Evolutionary conservation across 306 rosid species (phyloP), one percentile per base, ranked within the genome.

Genomic region (Lathyrus aphaca): DNA sequence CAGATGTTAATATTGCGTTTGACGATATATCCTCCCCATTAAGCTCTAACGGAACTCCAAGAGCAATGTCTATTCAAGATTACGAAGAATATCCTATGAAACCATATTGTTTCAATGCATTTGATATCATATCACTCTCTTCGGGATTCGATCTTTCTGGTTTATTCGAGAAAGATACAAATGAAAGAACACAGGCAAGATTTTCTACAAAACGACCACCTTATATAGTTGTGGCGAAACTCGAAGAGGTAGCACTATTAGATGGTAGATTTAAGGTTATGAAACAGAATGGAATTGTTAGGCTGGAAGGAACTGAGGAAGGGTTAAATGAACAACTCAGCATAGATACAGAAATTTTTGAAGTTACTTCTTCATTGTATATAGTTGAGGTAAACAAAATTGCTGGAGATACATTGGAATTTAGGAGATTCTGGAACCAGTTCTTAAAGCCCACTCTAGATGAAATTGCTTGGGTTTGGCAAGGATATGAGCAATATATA

Each of bases 121-220:
- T 91, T 45, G 91, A 88, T 71, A 57, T 91, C 55, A 87, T 91
- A 71, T 88, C 97, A 39, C 83, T 83, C 5, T 88, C 97, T 4
- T 77, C 81, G 0, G 96, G 93, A 0, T 82, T 91, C 14, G 85
- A 91, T 64, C 86, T 91, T 14, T 91, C 96, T 3, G 80, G 89
- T 32, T 48, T 91, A 60, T 89, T 91, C 32, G 91, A 88, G 79
- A 60, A 56, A 6, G 83, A 87, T 0, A 38, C 5, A 35, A 58
- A 30, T 10, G 75, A 72, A 17, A 77, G 74, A 46, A 48, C 49
- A 4, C 21, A 68, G 0, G 30, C 64, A 0, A 72, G 84, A 9
- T 91, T 91, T 74, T 78, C 81, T 1, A 78, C 87, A 0, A 75
- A 74, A 30, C 59, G 72, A 63, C 68, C 88, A 1, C 89, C 82